Evolutionary conservation across 2,329 filamentous ascomycete genomes (phyloP), one percentile per base, ranked within the genome.

Genomic region (Aspergillus sp.): DNA sequence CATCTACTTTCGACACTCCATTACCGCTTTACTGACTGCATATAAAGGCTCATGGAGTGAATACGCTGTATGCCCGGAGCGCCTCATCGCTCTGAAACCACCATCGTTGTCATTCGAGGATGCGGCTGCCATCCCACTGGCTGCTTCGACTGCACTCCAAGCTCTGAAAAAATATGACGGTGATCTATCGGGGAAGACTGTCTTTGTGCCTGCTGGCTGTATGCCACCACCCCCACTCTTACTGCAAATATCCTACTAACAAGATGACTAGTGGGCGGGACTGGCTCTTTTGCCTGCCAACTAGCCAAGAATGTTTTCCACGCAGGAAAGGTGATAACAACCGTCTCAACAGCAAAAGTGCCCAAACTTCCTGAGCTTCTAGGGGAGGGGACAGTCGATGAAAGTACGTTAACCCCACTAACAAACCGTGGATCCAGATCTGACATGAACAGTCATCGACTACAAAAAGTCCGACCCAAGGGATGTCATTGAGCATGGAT

Each of bases 291-390:
- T 24, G 79, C 71, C 0, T 74, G 79, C 24, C 82, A 85, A 67
- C 66, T 84, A 2, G 78, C 81, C 3, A 82, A 80, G 62, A 79
- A 81, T 30, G 73, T 79, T 3, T 83, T 81, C 48, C 74, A 77
- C 0, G 82, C 78, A 1, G 66, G 66, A 0, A 76, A 72, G 47
- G 71, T 85, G 54, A 79, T 85, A 46, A 75, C 81, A 0, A 83
- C 82, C 0, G 80, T 81, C 0, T 84, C 82, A 4, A 83, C 82
- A 20, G 59, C 75, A 9, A 85, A 85, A 67, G 57, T 85, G 33
- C 59, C 70, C 0, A 71, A 79, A 20, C 78, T 83, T 0, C 74
- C 77, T 42, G 61, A 75, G 56, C 62, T 77, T 6, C 64, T 80
- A 8, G 77, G 77, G 2, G 66, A 75, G 0, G 79, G 77, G 0